Base-by-base conservation (phyloP, 352 stramenopile genomes). In the Plasmopara muralis region DNA sequence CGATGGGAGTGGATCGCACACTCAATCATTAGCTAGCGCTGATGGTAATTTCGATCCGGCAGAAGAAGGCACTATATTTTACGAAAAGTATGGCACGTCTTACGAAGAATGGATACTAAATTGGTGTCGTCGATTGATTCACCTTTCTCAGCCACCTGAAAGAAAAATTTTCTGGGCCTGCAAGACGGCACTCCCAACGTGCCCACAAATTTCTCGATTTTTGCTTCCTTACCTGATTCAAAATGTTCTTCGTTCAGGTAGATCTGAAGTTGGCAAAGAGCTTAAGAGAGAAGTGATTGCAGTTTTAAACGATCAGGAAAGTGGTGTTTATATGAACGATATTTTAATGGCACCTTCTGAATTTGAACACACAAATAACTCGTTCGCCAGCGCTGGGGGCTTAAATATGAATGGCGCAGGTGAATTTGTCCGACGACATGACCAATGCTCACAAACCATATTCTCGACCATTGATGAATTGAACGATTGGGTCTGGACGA, bases 401-500 rank as follows among this genome's bases (percentile, higher is more conserved):
- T 15, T 15, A 12, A 39, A 47, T 35, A 47, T 57, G 35, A 66
- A 60, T 38, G 44, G 57, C 10, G 64, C 77, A 53, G 71, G 62
- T 3, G 82, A 89, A 31, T 76, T 80, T 42, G 84, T 80, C 25
- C 87, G 81, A 54, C 77, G 81, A 0, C 78, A 93, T 60, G 80
- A 94, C 45, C 84, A 93, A 46, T 94, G 84, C 47, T 81, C 70
- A 7, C 84, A 95, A 51, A 89, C 74, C 0, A 86, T 95, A 53
- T 88, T 95, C 43, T 85, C 82, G 9, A 89, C 79, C 2, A 78
- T 95, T 15, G 84, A 95, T 62, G 82, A 93, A 39, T 55, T 95
- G 7, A 95, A 92, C 53, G 82, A 95, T 12, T 95, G 84, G 84
- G 70, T 95, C 13, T 94, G 84, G 84, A 84, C 58, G 33, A 88